Conservation (phyloP, 352 stramenopile genomes). For the Pilasporangium apinafurcum region DNA sequence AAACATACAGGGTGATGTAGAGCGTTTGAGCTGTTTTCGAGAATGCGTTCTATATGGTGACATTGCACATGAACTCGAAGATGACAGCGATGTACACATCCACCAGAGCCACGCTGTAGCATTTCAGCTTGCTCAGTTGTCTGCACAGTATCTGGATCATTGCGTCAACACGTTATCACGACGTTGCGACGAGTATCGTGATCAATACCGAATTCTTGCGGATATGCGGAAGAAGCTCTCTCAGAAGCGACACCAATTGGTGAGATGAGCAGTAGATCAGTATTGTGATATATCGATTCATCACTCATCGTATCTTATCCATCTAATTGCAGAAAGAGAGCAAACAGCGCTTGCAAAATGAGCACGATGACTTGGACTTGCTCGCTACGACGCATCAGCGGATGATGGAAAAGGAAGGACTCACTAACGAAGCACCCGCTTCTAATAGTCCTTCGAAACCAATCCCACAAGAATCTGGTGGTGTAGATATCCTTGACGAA, state of each 20-base stretch:
- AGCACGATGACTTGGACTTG: slow-evolving; percentile 43
- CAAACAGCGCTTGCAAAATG: slow-evolving; percentile 33
- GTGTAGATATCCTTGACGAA: neutral
- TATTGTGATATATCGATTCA: neutral
- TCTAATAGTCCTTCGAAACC: no score
- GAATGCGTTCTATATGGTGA: slow-evolving; percentile 48
- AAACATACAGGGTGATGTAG: slow-evolving; percentile 28
- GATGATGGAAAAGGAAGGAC: slow-evolving; percentile 25
- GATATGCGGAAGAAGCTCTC: slow-evolving; percentile 11
- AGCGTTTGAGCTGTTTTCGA: slow-evolving; percentile 46
- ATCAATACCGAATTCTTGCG: slow-evolving; percentile 15
- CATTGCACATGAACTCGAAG: slow-evolving; percentile 34
- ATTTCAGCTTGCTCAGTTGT: slow-evolving; percentile 52
- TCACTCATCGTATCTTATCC: neutral
- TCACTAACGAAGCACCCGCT: slow-evolving; percentile 1
- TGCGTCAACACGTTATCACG: slow-evolving; percentile 36
- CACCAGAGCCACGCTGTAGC: slow-evolving; percentile 37
- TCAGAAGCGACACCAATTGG: slow-evolving; percentile 16
- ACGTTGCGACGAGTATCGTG: slow-evolving; percentile 32
- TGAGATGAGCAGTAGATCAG: slow-evolving; percentile 5
- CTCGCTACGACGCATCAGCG: slow-evolving; percentile 47
- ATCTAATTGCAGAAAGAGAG: slow-evolving; percentile 20
- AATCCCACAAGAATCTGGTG: neutral
- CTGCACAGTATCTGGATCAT: slow-evolving; percentile 62
- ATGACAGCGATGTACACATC: slow-evolving; percentile 43